These are phyloP conservation scores for Tulasnella sp. DNA, from an alignment of 768 basidiomycete species.

Conservation along the genomic window DNA sequence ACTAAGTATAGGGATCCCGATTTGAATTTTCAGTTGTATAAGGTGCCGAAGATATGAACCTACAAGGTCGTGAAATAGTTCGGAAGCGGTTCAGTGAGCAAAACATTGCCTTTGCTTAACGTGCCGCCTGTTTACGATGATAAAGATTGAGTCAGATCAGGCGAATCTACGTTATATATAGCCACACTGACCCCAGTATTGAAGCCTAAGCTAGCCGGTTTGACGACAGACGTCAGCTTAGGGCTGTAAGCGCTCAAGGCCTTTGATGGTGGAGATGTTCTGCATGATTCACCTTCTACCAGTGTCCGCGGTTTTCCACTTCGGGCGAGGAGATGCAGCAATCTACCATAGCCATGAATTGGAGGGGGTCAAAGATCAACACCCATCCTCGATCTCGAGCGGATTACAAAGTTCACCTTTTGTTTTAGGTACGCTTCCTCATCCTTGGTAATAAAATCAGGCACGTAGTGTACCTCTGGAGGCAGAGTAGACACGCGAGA, in stretches of 20 bases:
- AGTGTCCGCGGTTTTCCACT: slow-evolving; percentile 68
- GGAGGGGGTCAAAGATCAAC: slow-evolving; percentile 1
- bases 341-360: too few species aligned
- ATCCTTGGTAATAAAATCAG: slow-evolving; percentile 52
- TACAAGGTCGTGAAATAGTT: background rate
- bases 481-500: too few species aligned
- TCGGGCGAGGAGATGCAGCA: slow-evolving; percentile 59
- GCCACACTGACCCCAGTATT: slow-evolving; percentile 50
- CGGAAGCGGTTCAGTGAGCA: background rate
- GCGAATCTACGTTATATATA: background rate
- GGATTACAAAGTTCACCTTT: slow-evolving; percentile 40
- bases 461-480: slow-evolving; percentile 40
- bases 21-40: too few species aligned
- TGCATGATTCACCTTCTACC: slow-evolving; percentile 42
- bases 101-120: background rate
- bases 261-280: background rate
- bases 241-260: too few species aligned
- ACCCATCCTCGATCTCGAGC: slow-evolving; percentile 14
- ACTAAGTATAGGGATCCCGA: slow-evolving; percentile 31
- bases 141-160: slow-evolving; percentile 43
- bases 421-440: slow-evolving; percentile 70
- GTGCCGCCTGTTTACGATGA: slow-evolving; percentile 3
- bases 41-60: background rate
- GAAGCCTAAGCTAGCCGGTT: slow-evolving; percentile 38
- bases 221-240: background rate